These are phyloP conservation scores for Taphrina sp. DNA, from an alignment of 1,139 yeast genomes.

Conservation along the genomic window DNA sequence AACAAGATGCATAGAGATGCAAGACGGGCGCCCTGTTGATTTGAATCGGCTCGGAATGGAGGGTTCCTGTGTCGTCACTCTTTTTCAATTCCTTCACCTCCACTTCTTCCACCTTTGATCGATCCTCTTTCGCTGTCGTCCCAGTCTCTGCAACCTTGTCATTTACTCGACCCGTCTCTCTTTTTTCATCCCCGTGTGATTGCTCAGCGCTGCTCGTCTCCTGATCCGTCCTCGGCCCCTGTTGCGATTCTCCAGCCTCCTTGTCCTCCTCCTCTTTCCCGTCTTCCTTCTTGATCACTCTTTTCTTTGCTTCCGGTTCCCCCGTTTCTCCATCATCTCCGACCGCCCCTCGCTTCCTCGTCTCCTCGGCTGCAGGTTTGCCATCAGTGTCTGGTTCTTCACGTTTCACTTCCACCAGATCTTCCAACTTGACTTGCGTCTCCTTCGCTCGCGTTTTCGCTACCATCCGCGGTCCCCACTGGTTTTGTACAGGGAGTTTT, in stretches of 20 bases:
- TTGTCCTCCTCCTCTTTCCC: neutral
- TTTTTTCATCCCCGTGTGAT: neutral
- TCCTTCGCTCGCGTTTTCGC: too few species aligned
- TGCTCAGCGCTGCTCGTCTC: too few species aligned
- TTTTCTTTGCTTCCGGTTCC: too few species aligned
- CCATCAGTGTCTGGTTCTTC: neutral
- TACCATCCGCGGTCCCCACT: too few species aligned
- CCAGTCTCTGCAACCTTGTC: neutral
- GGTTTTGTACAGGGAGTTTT: too few species aligned
- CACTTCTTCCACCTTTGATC: neutral
- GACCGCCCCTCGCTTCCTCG: neutral
- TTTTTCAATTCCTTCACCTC: conserved; percentile 11
- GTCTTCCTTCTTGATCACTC: neutral
- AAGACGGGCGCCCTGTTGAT: conserved; percentile 30
- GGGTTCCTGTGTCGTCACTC: conserved; percentile 13
- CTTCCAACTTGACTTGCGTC: too few species aligned
- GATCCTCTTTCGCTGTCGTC: neutral
- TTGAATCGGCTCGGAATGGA: conserved; percentile 11
- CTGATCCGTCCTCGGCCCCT: too few species aligned
- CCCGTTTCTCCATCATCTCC: too few species aligned
- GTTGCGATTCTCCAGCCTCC: too few species aligned
- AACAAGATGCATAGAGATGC: conserved; percentile 21
- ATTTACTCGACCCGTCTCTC: neutral
- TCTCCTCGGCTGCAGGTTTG: neutral
- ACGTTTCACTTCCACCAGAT: too few species aligned